Conservation (phyloP, 345 rosid species). For the Microthlaspi erraticum region DNA sequence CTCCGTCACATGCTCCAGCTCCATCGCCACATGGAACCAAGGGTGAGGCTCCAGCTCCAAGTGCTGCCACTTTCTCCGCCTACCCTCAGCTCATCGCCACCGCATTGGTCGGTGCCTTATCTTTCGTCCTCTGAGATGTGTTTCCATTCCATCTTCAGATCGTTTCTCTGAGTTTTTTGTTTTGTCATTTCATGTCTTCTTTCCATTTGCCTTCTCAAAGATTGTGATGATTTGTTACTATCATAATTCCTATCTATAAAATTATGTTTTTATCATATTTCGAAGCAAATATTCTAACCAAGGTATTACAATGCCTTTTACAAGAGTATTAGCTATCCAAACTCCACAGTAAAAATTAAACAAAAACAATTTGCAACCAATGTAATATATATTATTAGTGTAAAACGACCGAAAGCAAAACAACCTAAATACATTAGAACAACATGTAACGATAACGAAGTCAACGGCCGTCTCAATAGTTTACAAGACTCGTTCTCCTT, state of each 20-base stretch:
- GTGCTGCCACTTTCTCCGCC: slow-evolving; percentile 43
- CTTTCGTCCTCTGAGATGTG: slow-evolving; percentile 35
- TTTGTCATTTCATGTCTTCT: neutral
- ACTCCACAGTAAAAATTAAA: too few relatives aligned
- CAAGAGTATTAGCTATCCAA: too few relatives aligned
- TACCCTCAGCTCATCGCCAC: slow-evolving; percentile 41
- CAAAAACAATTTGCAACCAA: too few relatives aligned
- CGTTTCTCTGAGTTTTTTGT: slow-evolving; percentile 12
- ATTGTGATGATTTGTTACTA: slow-evolving; percentile 14
- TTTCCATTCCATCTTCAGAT: slow-evolving; percentile 16
- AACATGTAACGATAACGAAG: neutral
- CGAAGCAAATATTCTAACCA: too few relatives aligned
- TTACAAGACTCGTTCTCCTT: neutral
- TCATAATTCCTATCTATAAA: slow-evolving; percentile 8
- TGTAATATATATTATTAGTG: too few relatives aligned
- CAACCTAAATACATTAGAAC: neutral
- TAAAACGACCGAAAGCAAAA: neutral
- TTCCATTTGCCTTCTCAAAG: neutral
- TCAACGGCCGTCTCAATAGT: slow-evolving; percentile 2
- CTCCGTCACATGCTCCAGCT: slow-evolving; percentile 14
- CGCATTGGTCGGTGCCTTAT: slow-evolving; percentile 39
- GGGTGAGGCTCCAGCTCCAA: slow-evolving; percentile 37
- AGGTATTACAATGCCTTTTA: too few relatives aligned
- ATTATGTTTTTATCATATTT: too few relatives aligned
- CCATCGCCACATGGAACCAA: neutral